These are phyloP conservation scores for Penicillium soppii DNA, from an alignment of 495 filamentous ascomycete genomes.

Conservation along the genomic window DNA sequence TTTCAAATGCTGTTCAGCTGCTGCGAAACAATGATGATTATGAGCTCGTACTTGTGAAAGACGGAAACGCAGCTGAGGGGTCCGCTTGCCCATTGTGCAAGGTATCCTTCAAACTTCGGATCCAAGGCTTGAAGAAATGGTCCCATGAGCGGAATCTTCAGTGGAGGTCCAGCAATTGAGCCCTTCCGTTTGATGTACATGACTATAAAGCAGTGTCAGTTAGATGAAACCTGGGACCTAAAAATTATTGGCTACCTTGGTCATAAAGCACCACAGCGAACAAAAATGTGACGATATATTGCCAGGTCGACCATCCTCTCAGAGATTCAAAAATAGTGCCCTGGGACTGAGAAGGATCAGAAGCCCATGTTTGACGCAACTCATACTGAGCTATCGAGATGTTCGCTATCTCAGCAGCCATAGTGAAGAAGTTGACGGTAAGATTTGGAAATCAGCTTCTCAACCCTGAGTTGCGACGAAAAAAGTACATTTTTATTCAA, in stretches of 20 bases:
- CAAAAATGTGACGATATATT: constrained; percentile 26
- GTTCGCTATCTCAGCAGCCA: constrained; percentile 13
- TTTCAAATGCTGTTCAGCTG: background rate
- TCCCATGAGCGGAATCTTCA: constrained; percentile 87
- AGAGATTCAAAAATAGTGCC: background rate
- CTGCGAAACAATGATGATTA: background rate
- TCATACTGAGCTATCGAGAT: constrained; percentile 8
- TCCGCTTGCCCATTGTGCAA: constrained; percentile 81
- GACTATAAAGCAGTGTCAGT: constrained; percentile 48
- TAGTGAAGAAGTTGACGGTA: background rate
- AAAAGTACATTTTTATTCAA: background rate
- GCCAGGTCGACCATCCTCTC: constrained; percentile 23
- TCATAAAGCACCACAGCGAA: constrained; percentile 31
- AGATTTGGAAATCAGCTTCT: no score
- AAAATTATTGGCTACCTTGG: constrained; percentile 21
- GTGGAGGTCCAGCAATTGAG: constrained; percentile 71
- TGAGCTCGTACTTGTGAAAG: constrained; percentile 80
- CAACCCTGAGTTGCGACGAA: no score
- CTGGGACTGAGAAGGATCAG: background rate
- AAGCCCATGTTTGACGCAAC: constrained; percentile 1
- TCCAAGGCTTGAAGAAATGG: constrained; percentile 85
- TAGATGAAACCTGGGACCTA: background rate
- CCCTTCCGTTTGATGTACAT: constrained; percentile 81
- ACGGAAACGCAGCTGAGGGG: constrained; percentile 89
- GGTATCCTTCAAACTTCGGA: constrained; percentile 80